A percentile compares a stretch with the other conserved stretches of the same genome.
These are phyloP conservation scores for Orbilia javanica DNA, from an alignment of 2,329 filamentous ascomycete species.

Conservation along the genomic window DNA sequence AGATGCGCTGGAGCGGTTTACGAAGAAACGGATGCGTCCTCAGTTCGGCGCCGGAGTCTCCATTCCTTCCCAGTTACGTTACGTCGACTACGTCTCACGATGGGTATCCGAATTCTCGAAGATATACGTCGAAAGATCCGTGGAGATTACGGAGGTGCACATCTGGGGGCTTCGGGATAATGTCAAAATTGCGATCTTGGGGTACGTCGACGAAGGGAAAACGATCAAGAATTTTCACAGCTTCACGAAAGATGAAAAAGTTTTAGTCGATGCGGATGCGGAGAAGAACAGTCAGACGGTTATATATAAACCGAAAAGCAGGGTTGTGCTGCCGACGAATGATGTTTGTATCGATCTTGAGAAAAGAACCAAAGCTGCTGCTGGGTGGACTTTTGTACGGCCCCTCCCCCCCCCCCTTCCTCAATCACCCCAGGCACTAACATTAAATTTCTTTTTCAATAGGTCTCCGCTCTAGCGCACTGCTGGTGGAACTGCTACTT, in stretches of 20 bases:
- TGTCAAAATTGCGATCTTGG: constrained; percentile 87
- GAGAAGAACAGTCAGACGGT: constrained; percentile 71
- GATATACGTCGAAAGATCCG: constrained; percentile 81
- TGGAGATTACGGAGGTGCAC: constrained; percentile 90
- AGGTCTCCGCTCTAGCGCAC: constrained; percentile 82
- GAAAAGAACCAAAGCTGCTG: constrained; percentile 81
- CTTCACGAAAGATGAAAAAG: constrained; percentile 79
- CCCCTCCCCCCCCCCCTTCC: not conserved
- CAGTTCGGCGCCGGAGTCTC: constrained; percentile 90
- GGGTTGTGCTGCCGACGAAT: constrained; percentile 79
- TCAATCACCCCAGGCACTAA: not conserved
- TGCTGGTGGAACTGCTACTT: constrained; percentile 98
- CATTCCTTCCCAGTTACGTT: constrained; percentile 91
- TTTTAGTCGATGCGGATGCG: constrained; percentile 72
- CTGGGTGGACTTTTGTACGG: constrained; percentile 84
- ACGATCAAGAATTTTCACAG: constrained; percentile 85
- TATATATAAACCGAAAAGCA: constrained; percentile 78
- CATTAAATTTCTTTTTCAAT: too few relatives aligned
- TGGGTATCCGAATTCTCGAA: constrained; percentile 72
- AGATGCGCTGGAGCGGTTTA: constrained; percentile 77
- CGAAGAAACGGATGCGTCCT: constrained; percentile 86
- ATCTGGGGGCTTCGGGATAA: constrained; percentile 89
- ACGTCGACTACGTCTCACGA: constrained; percentile 83
- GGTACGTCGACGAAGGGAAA: constrained; percentile 85
- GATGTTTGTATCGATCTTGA: constrained; percentile 94